Conservation (phyloP, 1,284 basidiomycete species). For the Calocybe gambosa region DNA sequence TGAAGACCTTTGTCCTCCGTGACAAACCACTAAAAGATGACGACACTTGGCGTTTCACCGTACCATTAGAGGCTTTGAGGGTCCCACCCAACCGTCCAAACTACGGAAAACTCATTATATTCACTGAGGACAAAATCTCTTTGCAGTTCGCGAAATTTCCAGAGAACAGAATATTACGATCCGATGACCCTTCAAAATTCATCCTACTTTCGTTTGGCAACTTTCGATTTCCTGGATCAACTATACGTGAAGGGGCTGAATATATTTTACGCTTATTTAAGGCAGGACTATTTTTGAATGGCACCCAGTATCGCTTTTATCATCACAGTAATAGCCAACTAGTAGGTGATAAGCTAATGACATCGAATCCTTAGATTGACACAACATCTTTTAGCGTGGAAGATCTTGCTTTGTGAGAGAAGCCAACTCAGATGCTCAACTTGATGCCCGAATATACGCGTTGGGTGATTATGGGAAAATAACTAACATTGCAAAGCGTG, state of each 20-base stretch:
- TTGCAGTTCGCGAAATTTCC: constrained; percentile 44
- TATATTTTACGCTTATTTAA: constrained; percentile 52
- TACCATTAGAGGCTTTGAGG: constrained; percentile 28
- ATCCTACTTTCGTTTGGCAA: constrained; percentile 47
- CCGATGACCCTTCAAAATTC: constrained; percentile 50
- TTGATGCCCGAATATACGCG: constrained; percentile 48
- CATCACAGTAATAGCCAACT: constrained; percentile 65
- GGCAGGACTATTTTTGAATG: constrained; percentile 50
- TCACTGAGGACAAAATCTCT: constrained; percentile 42
- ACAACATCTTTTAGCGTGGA: constrained; percentile 35
- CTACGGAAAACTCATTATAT: constrained; percentile 46
- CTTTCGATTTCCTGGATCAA: constrained; percentile 45
- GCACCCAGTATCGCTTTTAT: constrained; percentile 57
- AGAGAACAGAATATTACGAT: constrained; percentile 49
- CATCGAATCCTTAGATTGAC: not conserved
- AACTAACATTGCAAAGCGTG: constrained; percentile 59
- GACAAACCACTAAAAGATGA: constrained; percentile 40
- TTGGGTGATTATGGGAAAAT: constrained; percentile 54
- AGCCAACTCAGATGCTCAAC: constrained; percentile 45
- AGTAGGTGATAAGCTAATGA: not conserved
- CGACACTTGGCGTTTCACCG: constrained; percentile 43
- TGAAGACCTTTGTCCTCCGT: constrained; percentile 34
- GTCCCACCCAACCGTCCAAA: constrained; percentile 18
- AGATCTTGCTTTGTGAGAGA: constrained; percentile 56
- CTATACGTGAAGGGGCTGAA: constrained; percentile 40